These are phyloP conservation scores for Salix caprea DNA, from an alignment of 345 rosid species.

Conservation along the genomic window DNA sequence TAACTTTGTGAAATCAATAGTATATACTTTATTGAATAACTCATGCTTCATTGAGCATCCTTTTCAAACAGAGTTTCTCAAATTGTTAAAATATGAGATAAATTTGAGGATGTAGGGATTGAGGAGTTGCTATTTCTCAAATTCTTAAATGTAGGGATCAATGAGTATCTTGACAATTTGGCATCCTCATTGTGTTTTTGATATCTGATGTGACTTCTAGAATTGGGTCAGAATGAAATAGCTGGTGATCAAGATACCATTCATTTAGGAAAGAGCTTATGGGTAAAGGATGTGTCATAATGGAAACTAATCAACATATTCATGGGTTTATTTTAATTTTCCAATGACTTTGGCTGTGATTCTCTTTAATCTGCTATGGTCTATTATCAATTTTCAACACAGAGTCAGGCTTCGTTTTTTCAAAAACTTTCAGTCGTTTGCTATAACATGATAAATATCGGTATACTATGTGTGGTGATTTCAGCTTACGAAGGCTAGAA, in stretches of 20 bases:
- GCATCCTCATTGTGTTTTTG: not conserved
- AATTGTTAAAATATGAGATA: not conserved
- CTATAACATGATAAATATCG: not conserved
- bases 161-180: not conserved
- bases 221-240: not conserved
- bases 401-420: not conserved
- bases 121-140: not conserved
- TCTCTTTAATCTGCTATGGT: not conserved
- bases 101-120: not conserved
- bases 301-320: not conserved
- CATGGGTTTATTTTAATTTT: not conserved
- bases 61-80: not conserved
- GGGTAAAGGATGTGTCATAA: not conserved
- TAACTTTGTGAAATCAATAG: not conserved
- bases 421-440: not conserved
- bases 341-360: not conserved
- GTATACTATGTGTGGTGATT: constrained; percentile 12
- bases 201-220: not conserved
- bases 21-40: not conserved
- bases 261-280: not conserved
- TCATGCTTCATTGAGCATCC: not conserved
- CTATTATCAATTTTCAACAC: not conserved
- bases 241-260: not conserved
- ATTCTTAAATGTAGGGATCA: not conserved
- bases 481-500: constrained; percentile 81